Conservation (phyloP, 2,329 filamentous ascomycete species). For the Sodiomyces alkalinus region DNA sequence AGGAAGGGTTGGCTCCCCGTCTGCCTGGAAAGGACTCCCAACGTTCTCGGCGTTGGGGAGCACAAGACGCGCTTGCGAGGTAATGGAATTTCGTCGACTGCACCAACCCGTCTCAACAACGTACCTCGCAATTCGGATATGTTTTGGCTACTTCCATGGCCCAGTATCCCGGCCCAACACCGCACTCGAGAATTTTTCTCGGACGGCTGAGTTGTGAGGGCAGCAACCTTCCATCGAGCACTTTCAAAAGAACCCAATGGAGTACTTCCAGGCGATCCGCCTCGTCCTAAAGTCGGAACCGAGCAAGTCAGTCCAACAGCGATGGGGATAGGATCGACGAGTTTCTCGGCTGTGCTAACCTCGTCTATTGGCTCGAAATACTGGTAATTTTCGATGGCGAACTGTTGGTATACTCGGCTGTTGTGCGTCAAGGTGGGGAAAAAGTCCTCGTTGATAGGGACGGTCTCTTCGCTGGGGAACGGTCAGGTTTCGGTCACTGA, state of each 20-base stretch:
- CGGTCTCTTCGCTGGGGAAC: conserved; percentile 29
- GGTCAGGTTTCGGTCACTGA: conserved; percentile 9
- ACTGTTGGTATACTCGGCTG: conserved; percentile 51
- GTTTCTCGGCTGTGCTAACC: conserved; percentile 25
- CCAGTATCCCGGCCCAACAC: conserved; percentile 58
- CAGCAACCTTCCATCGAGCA: conserved; percentile 53
- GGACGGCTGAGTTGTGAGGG: conserved; percentile 50
- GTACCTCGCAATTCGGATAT: conserved; percentile 49
- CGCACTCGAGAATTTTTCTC: conserved; percentile 53
- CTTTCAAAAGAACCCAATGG: conserved; percentile 43
- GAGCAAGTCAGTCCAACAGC: conserved; percentile 4
- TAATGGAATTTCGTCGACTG: too few relatives aligned
- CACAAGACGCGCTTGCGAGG: too few relatives aligned
- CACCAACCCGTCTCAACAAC: conserved; percentile 10
- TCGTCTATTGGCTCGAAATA: conserved; percentile 60
- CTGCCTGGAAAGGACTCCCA: too few relatives aligned
- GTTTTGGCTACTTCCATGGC: conserved; percentile 51
- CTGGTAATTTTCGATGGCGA: conserved; percentile 46
- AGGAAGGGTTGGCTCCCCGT: conserved; percentile 1
- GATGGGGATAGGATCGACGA: conserved; percentile 2
- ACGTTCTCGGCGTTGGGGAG: too few relatives aligned
- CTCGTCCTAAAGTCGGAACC: conserved; percentile 47
- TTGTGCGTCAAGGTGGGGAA: conserved; percentile 43
- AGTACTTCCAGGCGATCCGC: conserved; percentile 47
- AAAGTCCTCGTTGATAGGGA: conserved; percentile 40